Conservation (phyloP, 2,329 filamentous ascomycete species). For the Cordyceps militaris region DNA sequence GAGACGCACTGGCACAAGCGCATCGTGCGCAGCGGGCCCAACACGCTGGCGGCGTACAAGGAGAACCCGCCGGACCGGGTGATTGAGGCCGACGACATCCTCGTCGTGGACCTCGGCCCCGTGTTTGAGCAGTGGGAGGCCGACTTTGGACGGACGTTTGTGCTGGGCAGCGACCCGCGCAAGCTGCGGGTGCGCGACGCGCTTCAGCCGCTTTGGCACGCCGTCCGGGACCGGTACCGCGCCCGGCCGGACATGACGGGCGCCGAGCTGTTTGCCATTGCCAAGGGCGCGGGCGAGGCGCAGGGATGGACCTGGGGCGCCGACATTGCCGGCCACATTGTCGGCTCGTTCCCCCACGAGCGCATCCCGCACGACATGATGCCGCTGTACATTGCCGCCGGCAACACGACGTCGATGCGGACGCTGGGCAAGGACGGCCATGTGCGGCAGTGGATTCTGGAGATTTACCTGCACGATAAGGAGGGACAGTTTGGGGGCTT, state of each 20-base stretch:
- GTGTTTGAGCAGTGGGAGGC: conserved; percentile 48
- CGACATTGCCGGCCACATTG: conserved; percentile 39
- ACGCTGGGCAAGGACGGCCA: conserved; percentile 32
- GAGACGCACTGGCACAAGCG: conserved; percentile 47
- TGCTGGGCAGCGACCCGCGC: conserved; percentile 38
- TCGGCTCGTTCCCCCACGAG: conserved; percentile 45
- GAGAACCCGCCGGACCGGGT: conserved; percentile 43
- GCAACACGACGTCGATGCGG: conserved; percentile 35
- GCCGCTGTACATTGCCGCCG: conserved; percentile 37
- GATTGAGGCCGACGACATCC: conserved; percentile 41
- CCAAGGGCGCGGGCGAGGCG: conserved; percentile 29
- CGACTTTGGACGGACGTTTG: conserved; percentile 46
- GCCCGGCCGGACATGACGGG: conserved; percentile 39
- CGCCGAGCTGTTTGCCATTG: conserved; percentile 38
- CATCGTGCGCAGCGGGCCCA: conserved; percentile 41
- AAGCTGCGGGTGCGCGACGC: conserved; percentile 39
- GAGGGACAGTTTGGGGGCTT: conserved; percentile 34
- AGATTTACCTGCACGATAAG: conserved; percentile 39
- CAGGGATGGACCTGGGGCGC: conserved; percentile 39
- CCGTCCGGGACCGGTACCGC: conserved; percentile 34
- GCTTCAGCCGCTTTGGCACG: conserved; percentile 39
- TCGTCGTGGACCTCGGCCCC: conserved; percentile 44
- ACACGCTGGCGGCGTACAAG: conserved; percentile 40
- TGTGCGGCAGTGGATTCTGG: conserved; percentile 42
- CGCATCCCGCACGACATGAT: conserved; percentile 41